Evolutionary conservation across 345 rosid genomes (phyloP), one percentile per base, ranked within the genome.

Genomic region (Abelmoschus esculentus): DNA sequence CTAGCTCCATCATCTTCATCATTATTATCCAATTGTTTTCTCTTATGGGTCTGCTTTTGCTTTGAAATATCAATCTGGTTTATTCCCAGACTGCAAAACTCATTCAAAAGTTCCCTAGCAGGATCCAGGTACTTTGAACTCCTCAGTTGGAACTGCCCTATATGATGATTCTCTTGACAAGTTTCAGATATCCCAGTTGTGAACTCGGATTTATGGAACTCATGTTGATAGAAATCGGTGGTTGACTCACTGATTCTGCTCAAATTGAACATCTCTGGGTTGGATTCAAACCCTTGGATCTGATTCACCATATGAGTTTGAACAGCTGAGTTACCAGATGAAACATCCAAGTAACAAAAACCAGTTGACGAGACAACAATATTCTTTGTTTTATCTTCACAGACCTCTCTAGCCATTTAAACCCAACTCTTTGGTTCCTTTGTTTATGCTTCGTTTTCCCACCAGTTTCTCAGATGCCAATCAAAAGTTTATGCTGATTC

Each of bases 11-110:
- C n/a, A n/a, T n/a, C n/a, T n/a, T n/a, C n/a, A n/a, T n/a, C n/a
- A n/a, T 83, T 89, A 52, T 85, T 88, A 77, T 40, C 46, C 46
- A 80, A 78, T 58, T 83, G 79, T 75, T 83, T 86, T 61, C 53
- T 73, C 76, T 82, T 95, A 12, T 74, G 73, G 69, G 70, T 17
- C 78, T 52, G 53, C 17, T 83, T 85, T 61, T 66, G 81, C 78
- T 76, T 84, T 67, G 78, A 76, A 31, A 74, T 74, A 57, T 86
- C 88, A 11, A 42, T 77, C 63, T 87, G 84, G 67, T 81, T 83
- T 5, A 87, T 79, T 70, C 85, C 90, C 50, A 96, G 91, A 62
- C 96, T 84, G 72, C 98, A 92, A 77, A 96, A 96, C 86, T 96
- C 99, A 36, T 87, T 87, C 66, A 96, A 75, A 58, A 96, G 83